Base-by-base conservation (phyloP, 805 yeast genomes). In the Wickerhamiella australiensis region DNA sequence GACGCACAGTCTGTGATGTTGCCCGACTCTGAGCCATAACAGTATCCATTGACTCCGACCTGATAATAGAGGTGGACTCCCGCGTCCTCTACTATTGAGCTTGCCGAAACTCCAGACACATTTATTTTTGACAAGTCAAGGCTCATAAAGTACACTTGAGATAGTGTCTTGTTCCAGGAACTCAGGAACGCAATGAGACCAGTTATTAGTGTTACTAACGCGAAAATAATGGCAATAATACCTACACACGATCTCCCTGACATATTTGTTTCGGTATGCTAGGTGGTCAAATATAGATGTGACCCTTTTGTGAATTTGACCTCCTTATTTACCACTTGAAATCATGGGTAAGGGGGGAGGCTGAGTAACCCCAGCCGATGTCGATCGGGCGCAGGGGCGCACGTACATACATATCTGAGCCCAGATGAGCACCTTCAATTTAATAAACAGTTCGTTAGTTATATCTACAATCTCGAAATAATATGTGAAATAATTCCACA, bases 11-110 rank as follows among this genome's bases (percentile, higher is more conserved):
- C 68, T 3, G 71, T 66, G 55, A 70, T 68, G 47, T 67, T 51
- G 33, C 62, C 55, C 35, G 51, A 51, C 26, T 60, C 57, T 35
- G 56, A 63, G 50, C 79, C 81, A 47, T 67, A 57, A 62, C 87
- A 80, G 64, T 77, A 79, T 22, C 81, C 81, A 76, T 82, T 80
- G 57, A 77, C 63, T 31, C 85, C 83, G 27, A 78, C 65, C n/a
- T 75, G 69, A 55, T 75, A 76, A 25, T 73, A 66, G 40, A 71
- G 72, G 3, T 74, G 61, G 9, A 78, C 56, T 2, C 74, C 75
- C 2, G 69, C 54, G 3, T 55, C 59, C n/a, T 57, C 12, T 3
- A 23, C 21, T n/a, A 22, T 36, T 3, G 27, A n/a, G 2, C 35
- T 26, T 26, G 23, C 29, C 15, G 25, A 21, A 6, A 46, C 12